Percentiles rank a stretch among this genome's conserved stretches.
Conservation (phyloP, 1,139 yeast species). For the Lodderomyces elongisporus region DNA sequence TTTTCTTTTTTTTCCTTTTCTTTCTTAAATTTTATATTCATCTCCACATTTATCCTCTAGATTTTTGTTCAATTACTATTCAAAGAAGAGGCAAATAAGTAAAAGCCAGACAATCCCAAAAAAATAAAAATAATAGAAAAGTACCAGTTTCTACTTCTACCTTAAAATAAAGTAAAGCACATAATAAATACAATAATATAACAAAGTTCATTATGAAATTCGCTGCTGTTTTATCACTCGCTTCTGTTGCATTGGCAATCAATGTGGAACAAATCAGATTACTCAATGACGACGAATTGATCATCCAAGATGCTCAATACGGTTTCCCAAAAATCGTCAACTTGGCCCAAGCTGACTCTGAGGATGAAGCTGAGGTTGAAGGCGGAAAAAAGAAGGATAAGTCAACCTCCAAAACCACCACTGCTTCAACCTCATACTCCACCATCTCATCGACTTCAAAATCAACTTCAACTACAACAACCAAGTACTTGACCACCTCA, state of each 20-base stretch:
- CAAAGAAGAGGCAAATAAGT: no score
- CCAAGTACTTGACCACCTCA: conserved; percentile 1
- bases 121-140: no score
- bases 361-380: conserved; percentile 7
- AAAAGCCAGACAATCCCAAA: no score
- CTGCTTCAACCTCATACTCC: conserved; percentile 5
- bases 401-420: conserved; percentile 6
- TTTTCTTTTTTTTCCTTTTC: no score
- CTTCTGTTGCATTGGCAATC: conserved; percentile 13
- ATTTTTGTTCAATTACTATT: no score
- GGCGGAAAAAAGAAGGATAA: conserved; percentile 8
- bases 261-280: conserved; percentile 14
- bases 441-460: conserved; percentile 9
- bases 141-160: no score
- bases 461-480: conserved; percentile 8
- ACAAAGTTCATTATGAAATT: no score
- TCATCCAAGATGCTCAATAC: conserved; percentile 12
- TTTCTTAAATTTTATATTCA: no score
- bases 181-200: no score
- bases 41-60: no score
- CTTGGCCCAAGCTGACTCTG: conserved; percentile 12
- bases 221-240: conserved; percentile 12
- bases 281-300: conserved; percentile 13
- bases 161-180: no score
- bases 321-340: conserved; percentile 12